Conservation (phyloP, 805 yeast genomes). For the Barnettozyma vustinii region DNA sequence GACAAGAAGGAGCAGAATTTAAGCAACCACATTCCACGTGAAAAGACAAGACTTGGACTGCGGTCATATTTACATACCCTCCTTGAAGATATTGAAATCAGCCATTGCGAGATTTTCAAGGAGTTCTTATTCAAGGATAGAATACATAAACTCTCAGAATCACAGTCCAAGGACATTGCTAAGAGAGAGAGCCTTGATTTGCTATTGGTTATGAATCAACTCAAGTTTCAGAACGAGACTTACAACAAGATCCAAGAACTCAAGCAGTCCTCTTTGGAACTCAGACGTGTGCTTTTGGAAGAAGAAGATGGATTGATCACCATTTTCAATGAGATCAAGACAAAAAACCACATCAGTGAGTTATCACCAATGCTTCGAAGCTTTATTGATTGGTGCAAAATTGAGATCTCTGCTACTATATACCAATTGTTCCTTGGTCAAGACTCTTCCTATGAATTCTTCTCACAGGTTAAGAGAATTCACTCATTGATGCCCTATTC, state of each 20-base stretch:
- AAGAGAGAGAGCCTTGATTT: constrained; percentile 58
- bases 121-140: constrained; percentile 45
- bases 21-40: constrained; percentile 39
- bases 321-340: constrained; percentile 63
- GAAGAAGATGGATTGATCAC: constrained; percentile 50
- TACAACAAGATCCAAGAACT: constrained; percentile 49
- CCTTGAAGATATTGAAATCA: constrained; percentile 47
- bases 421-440: constrained; percentile 76
- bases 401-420: constrained; percentile 79
- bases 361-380: constrained; percentile 63
- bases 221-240: constrained; percentile 68
- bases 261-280: constrained; percentile 51
- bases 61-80: constrained; percentile 64
- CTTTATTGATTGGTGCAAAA: constrained; percentile 75
- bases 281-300: constrained; percentile 48
- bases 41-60: constrained; percentile 69
- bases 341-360: constrained; percentile 44
- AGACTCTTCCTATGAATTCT: constrained; percentile 75
- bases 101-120: constrained; percentile 44
- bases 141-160: constrained; percentile 32
- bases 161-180: constrained; percentile 50
- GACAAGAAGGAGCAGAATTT: neutral
- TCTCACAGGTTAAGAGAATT: constrained; percentile 61
- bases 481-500: constrained; percentile 79
- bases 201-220: constrained; percentile 55